Evolutionary conservation across 202 grass and related monocot species (phyloP), one percentile per base, ranked within the genome.

Genomic region (Schoenoplectus triqueter): DNA sequence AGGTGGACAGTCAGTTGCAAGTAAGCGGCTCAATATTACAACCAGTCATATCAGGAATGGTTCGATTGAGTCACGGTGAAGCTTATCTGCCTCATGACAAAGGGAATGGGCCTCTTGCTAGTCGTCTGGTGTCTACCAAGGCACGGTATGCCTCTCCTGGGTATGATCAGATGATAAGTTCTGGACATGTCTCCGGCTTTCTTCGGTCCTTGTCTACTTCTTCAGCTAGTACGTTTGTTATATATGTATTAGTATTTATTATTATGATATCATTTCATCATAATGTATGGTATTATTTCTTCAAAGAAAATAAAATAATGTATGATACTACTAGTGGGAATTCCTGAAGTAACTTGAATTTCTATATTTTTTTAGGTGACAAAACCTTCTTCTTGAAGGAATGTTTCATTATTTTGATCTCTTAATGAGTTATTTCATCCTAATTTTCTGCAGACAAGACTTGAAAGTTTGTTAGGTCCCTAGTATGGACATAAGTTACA

Each of bases 1-100:
- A 98, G 88, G 93, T 98, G 77, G 93, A 98, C 84, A 95, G 90
- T 69, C 88, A 94, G 70, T 80, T 95, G 84, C 96, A 94, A 88
- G 89, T 98, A 88, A 94, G 87, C 52, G 96, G 96, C 57, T 98
- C 96, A 64, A 98, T 98, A 84, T 84, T 98, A 84, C 90, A 91
- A 57, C 96, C 96, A 79, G 90, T 95, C 87, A 89, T 98, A 86
- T 98, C 91, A 85, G 96, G 96, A 66, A 91, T 92, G 87, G 92
- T 95, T 84, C 84, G 86, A 31, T 85, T 98, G 83, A 98, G 93
- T 78, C 93, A 92, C 64, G 91, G 96, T 44, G 93, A 98, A 95
- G 93, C 93, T 69, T 98, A 98, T 88, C 89, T 98, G 87, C 96
- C 96, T 83, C 95, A 95, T 82, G 96, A 98, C 89, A 98, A 98